These are phyloP conservation scores for Nemania serpens DNA, from an alignment of 2,329 filamentous ascomycete species.

Conservation along the genomic window DNA sequence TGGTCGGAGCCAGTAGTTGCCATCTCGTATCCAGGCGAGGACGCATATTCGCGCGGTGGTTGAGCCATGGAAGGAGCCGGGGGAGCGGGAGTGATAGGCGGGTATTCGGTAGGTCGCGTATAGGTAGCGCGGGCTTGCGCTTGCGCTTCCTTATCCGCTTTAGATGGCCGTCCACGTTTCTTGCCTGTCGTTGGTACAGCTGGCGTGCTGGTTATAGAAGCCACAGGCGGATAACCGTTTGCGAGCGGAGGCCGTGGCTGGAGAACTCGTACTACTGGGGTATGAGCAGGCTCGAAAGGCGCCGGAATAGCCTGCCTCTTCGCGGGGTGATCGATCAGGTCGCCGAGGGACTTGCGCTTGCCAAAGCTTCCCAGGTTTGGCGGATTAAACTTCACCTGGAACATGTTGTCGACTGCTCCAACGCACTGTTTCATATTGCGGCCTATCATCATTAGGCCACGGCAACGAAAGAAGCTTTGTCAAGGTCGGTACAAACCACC, in stretches of 20 bases:
- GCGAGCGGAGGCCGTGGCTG: conserved; percentile 40
- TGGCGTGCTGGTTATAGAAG: conserved; percentile 28
- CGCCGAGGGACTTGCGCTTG: conserved; percentile 46
- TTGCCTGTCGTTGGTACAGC: conserved; percentile 39
- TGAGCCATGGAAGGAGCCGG: conserved; percentile 27
- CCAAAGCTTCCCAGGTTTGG: conserved; percentile 34
- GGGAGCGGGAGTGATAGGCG: conserved; percentile 42
- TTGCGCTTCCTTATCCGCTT: conserved; percentile 49
- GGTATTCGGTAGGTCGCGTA: conserved; percentile 38
- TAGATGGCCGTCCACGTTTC: conserved; percentile 53
- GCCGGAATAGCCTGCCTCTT: conserved; percentile 43
- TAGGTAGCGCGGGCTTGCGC: conserved; percentile 42
- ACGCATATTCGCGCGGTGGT: conserved; percentile 41
- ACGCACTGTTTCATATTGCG: conserved; percentile 55
- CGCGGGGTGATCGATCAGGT: conserved; percentile 40
- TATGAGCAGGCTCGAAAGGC: conserved; percentile 35
- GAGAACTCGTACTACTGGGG: conserved; percentile 37
- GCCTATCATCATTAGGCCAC: conserved; percentile 43
- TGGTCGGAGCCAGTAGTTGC: conserved; percentile 35
- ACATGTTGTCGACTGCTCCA: conserved; percentile 46
- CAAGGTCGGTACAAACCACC: conserved; percentile 44
- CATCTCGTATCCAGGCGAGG: conserved; percentile 42
- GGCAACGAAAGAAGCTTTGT: conserved; percentile 18
- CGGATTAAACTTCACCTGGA: conserved; percentile 42
- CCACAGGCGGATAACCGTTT: conserved; percentile 36